These are phyloP conservation scores for Eutypella sp. DNA, from an alignment of 2,329 filamentous ascomycete genomes.

Conservation along the genomic window DNA sequence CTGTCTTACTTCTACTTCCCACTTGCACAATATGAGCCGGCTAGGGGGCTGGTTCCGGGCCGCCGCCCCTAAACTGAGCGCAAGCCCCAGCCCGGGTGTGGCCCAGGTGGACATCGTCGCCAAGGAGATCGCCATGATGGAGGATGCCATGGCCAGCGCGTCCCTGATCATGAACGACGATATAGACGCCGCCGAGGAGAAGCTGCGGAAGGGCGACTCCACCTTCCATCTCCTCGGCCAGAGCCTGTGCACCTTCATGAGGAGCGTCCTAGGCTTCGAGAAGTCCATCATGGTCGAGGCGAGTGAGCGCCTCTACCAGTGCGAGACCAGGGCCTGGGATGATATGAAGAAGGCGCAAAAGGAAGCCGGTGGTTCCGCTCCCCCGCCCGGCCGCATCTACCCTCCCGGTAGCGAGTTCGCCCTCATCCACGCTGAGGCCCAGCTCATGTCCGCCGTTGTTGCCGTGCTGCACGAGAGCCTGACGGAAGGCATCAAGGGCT, in stretches of 20 bases:
- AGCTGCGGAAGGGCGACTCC: conserved; percentile 67
- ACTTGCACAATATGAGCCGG: conserved; percentile 44
- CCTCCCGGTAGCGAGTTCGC: conserved; percentile 82
- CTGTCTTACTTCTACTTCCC: too few species aligned
- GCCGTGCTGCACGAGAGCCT: conserved; percentile 88
- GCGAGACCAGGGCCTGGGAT: conserved; percentile 70
- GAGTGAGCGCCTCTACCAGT: conserved; percentile 63
- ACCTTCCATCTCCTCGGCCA: conserved; percentile 85
- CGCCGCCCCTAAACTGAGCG: conserved; percentile 29
- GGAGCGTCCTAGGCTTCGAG: conserved; percentile 84
- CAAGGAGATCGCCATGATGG: conserved; percentile 49
- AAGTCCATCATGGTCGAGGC: conserved; percentile 87
- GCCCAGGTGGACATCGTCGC: conserved; percentile 30
- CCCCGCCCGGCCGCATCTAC: conserved; percentile 53
- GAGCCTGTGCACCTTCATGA: conserved; percentile 78
- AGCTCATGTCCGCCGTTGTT: conserved; percentile 85
- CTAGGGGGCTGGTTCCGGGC: conserved; percentile 49
- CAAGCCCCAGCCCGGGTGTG: conserved; percentile 24
- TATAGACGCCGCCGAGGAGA: conserved; percentile 74
- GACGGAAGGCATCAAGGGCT: conserved; percentile 84
- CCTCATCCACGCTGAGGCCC: conserved; percentile 76
- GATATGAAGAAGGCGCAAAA: conserved; percentile 73
- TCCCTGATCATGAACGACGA: conserved; percentile 83
- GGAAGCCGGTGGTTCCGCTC: conserved; percentile 35
- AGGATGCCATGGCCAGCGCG: conserved; percentile 59